These are phyloP conservation scores for Friedmanniomyces simplex DNA, from an alignment of 495 filamentous ascomycete species.

Conservation along the genomic window DNA sequence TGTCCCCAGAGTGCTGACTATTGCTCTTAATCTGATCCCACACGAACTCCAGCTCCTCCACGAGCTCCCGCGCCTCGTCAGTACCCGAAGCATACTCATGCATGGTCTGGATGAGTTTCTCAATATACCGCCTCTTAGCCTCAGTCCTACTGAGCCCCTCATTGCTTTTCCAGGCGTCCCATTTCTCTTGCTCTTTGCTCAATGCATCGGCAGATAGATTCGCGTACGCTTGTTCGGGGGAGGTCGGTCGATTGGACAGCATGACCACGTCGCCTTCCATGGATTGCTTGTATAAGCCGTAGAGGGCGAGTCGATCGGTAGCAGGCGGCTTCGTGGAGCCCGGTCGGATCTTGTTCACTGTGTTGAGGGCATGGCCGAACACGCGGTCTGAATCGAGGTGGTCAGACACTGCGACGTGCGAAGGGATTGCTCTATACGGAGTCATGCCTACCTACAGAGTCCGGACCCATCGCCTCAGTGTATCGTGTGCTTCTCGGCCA, in stretches of 20 bases:
- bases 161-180: constrained; percentile 88
- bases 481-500: neutral
- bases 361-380: constrained; percentile 97
- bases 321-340: constrained; percentile 81
- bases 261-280: constrained; percentile 96
- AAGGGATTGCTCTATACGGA: neutral
- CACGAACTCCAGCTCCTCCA: constrained; percentile 92
- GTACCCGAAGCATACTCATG: constrained; percentile 79
- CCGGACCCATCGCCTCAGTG: neutral
- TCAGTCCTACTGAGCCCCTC: constrained; percentile 73
- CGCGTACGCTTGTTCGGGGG: neutral
- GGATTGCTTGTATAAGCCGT: constrained; percentile 96
- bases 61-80: constrained; percentile 75
- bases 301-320: constrained; percentile 74
- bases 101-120: constrained; percentile 91
- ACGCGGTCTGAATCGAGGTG: constrained; percentile 62
- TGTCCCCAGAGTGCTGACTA: constrained; percentile 21
- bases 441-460: constrained; percentile 7
- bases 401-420: neutral
- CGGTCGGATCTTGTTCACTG: constrained; percentile 92
- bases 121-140: constrained; percentile 88
- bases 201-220: constrained; percentile 12
- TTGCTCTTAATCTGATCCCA: constrained; percentile 97
- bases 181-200: constrained; percentile 20
- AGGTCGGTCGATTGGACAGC: constrained; percentile 71